Evolutionary conservation across 495 filamentous ascomycete genomes (phyloP).

Genomic region (Talaromyces stipitatus): DNA sequence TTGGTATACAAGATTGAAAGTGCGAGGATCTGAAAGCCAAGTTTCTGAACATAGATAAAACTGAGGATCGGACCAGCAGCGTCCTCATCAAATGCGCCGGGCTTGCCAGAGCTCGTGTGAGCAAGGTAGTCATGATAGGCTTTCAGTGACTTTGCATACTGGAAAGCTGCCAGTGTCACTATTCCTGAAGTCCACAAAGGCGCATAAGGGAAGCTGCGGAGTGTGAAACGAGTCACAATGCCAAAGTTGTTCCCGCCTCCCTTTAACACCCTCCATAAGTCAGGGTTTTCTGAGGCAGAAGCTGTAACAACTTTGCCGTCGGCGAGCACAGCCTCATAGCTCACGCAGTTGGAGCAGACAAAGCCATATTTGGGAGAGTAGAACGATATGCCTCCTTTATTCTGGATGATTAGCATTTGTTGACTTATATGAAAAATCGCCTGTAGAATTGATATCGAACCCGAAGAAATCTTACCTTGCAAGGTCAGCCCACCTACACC

Average conservation of each 20-base stretch:
- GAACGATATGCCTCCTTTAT: slow-evolving; percentile 20
- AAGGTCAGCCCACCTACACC: slow-evolving; percentile 48
- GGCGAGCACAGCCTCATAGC: slow-evolving; percentile 53
- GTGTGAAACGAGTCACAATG: slow-evolving; percentile 39
- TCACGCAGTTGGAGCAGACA: slow-evolving; percentile 9
- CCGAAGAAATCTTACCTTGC: slow-evolving; percentile 22
- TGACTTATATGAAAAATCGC: not conserved
- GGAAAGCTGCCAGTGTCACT: slow-evolving; percentile 4
- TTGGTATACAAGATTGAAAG: slow-evolving; percentile 69
- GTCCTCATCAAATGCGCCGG: slow-evolving; percentile 12
- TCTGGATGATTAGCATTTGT: not conserved
- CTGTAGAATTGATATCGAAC: slow-evolving; percentile 7
- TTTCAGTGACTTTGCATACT: slow-evolving; percentile 4
- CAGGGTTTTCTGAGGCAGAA: slow-evolving; percentile 27
- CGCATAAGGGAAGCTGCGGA: slow-evolving; percentile 19
- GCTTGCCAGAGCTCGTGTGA: not conserved
- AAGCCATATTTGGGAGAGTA: slow-evolving; percentile 16
- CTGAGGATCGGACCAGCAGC: slow-evolving; percentile 26
- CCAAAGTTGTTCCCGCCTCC: slow-evolving; percentile 39
- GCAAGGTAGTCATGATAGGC: slow-evolving; percentile 7
- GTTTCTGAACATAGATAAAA: slow-evolving; percentile 20
- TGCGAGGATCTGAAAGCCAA: slow-evolving; percentile 53
- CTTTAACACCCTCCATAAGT: slow-evolving; percentile 48
- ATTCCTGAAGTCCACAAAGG: slow-evolving; percentile 8
- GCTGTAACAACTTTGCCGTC: slow-evolving; percentile 42